Conservation (phyloP, 345 rosid species). For the Populus nigra region DNA sequence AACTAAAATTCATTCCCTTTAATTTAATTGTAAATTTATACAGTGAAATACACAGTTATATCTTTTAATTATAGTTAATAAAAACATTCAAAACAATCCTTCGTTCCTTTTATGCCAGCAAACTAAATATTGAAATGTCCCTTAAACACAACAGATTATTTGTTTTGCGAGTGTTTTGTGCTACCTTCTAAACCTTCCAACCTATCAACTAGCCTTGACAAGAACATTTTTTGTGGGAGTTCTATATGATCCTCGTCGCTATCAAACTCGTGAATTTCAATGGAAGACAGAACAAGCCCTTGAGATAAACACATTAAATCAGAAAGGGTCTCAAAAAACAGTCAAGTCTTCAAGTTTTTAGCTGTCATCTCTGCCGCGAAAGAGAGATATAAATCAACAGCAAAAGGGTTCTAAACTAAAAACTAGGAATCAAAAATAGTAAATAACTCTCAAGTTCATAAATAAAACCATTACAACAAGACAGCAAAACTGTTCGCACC, state of each 20-base stretch:
- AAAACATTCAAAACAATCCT: too few relatives aligned
- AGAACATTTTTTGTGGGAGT: too few relatives aligned
- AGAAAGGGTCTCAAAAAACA: constrained; percentile 4
- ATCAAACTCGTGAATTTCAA: neutral
- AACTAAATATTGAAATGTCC: too few relatives aligned
- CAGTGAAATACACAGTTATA: rapidly evolving
- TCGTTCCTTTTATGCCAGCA: too few relatives aligned
- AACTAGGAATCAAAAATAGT: constrained; percentile 1
- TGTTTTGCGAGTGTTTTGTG: too few relatives aligned
- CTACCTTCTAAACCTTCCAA: too few relatives aligned
- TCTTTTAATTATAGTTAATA: too few relatives aligned
- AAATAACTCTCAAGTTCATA: neutral
- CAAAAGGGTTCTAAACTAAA: neutral
- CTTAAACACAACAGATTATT: too few relatives aligned
- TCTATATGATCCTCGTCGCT: too few relatives aligned
- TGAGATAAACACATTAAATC: neutral
- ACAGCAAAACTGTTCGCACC: constrained; percentile 9
- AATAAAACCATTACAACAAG: neutral
- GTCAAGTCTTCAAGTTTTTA: neutral
- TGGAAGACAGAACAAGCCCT: neutral
- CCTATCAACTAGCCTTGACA: too few relatives aligned
- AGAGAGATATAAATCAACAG: neutral
- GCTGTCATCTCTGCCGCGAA: neutral
- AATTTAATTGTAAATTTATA: too few relatives aligned
- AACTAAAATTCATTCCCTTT: too few relatives aligned